Base-by-base conservation (phyloP, 306 rosid species). In the Sophora flavescens region DNA sequence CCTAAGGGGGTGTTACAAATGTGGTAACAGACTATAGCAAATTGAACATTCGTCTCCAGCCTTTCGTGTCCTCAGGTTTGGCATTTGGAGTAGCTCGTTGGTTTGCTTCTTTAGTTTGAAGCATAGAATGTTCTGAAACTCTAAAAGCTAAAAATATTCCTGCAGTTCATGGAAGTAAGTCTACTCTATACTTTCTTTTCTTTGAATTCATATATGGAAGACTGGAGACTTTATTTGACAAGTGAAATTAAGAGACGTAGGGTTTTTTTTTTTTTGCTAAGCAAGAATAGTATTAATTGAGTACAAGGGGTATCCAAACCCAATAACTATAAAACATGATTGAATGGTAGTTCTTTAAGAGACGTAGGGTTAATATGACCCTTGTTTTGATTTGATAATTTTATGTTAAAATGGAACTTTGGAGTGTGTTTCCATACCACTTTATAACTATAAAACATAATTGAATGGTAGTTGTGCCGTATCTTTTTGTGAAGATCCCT, bases 21-120 rank as follows among this genome's bases (percentile, higher is more conserved):
- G 79, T 35, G 41, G 72, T 76, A 78, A 84, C 65, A 6, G 87
- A 86, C 48, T 33, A 58, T 15, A 59, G 69, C 53, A 13, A 6
- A 8, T 48, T 80, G 74, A 74, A 56, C 76, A 6, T 2, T 1
- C 39, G 48, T 4, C 81, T 71, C 28, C 2, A 17, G 54, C 65
- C 38, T 4, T 5, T 87, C n/a, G 75, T 87, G 16, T 57, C 12
- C 8, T 81, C 86, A 47, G 84, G 88, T 70, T 81, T 84, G 77
- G 90, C 81, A 8, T 87, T 75, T 52, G 8, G 86, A 14, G 86
- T 88, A 62, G 75, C 68, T 12, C 87, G 86, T 53, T 87, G 88
- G 90, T 4, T 86, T 74, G 51, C 57, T 51, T 8, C 51, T 9
- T 13, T 83, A 3, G 18, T 56, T 81, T 71, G 70, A 17, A 77